These are phyloP conservation scores for Aspergillus versicolor DNA, from an alignment of 2,329 filamentous ascomycete species.

Conservation along the genomic window DNA sequence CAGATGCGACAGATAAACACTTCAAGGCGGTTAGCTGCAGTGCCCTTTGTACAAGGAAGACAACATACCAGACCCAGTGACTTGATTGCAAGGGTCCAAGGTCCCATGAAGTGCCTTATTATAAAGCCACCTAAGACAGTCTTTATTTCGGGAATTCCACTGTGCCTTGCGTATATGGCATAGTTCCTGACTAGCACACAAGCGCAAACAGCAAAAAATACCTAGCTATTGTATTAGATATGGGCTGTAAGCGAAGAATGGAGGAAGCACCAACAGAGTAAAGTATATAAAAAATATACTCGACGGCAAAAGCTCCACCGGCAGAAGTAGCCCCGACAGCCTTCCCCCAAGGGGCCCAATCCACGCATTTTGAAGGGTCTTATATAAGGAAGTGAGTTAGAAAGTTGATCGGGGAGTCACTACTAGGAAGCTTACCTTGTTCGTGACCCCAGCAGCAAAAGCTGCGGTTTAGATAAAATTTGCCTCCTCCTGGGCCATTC, in stretches of 20 bases:
- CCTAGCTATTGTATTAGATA: constrained; percentile 47
- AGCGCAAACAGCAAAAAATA: constrained; percentile 74
- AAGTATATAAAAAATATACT: constrained; percentile 83
- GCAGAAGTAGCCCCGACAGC: constrained; percentile 66
- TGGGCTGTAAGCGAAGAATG: not conserved
- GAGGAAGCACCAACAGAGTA: constrained; percentile 65
- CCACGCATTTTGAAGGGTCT: constrained; percentile 74
- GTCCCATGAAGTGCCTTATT: constrained; percentile 80
- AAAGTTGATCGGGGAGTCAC: not conserved
- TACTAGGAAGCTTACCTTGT: constrained; percentile 35
- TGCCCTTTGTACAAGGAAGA: constrained; percentile 3
- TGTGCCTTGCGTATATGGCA: constrained; percentile 85
- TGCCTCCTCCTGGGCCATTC: constrained; percentile 72
- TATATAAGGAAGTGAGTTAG: constrained; percentile 16
- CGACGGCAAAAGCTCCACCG: constrained; percentile 74
- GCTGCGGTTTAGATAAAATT: constrained; percentile 84
- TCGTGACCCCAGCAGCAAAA: constrained; percentile 96
- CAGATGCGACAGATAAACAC: constrained; percentile 88
- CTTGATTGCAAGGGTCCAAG: constrained; percentile 87
- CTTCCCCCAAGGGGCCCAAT: constrained; percentile 83
- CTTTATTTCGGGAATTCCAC: constrained; percentile 97
- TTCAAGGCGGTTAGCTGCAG: constrained; percentile 41
- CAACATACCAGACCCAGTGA: constrained; percentile 74
- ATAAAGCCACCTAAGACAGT: constrained; percentile 92
- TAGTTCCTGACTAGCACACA: constrained; percentile 80